A percentile compares a stretch with the other conserved stretches of the same genome.
Conservation (phyloP, 1,284 basidiomycete species). For the Gomphus bonarii region DNA sequence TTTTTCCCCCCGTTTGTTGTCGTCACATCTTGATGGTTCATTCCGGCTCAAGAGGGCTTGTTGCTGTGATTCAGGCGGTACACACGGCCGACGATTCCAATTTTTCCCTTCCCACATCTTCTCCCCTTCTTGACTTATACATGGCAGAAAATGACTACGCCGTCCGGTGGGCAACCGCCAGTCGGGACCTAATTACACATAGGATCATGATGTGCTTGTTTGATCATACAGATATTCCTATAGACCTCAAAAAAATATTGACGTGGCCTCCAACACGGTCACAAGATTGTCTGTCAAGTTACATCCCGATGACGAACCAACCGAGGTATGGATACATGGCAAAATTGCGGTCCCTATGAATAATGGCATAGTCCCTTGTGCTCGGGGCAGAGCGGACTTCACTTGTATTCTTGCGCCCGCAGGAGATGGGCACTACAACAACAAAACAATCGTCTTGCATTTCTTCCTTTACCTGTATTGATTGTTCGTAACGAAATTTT, state of each 20-base stretch:
- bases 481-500: too few relatives aligned
- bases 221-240: conserved; percentile 2
- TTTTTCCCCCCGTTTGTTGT: not conserved
- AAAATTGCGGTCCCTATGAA: conserved; percentile 30
- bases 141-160: conserved; percentile 27
- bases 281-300: conserved; percentile 17
- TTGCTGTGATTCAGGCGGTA: conserved; percentile 23
- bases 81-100: conserved; percentile 23
- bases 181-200: conserved; percentile 28
- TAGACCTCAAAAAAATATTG: conserved; percentile 23
- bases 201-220: conserved; percentile 25
- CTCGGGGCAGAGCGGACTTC: conserved; percentile 28
- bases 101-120: conserved; percentile 22
- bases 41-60: conserved; percentile 28
- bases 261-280: conserved; percentile 30
- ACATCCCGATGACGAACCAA: conserved; percentile 13
- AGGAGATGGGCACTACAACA: conserved; percentile 26
- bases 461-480: too few relatives aligned
- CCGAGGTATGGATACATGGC: conserved; percentile 26
- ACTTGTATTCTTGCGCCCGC: conserved; percentile 26
- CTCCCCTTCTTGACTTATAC: conserved; percentile 21
- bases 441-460: too few relatives aligned
- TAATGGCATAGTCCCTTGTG: conserved; percentile 25
- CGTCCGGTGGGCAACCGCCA: conserved; percentile 27
- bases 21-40: conserved; percentile 20